Evolutionary conservation across 805 yeast genomes (phyloP).

Genomic region (Wickerhamomyces mucosus): DNA sequence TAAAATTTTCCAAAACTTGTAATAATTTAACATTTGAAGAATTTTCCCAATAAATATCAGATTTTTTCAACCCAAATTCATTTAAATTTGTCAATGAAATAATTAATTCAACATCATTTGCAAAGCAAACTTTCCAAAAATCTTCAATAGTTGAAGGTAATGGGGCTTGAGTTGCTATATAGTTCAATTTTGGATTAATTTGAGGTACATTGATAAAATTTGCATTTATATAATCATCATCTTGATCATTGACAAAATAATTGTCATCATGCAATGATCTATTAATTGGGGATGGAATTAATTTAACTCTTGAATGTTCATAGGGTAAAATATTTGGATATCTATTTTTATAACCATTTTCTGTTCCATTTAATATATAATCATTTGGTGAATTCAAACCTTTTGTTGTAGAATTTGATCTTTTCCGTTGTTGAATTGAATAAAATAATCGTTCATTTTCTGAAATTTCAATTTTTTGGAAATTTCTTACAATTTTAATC

Average conservation of each 20-base stretch:
- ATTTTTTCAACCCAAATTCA: constrained; percentile 75
- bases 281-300: constrained; percentile 24
- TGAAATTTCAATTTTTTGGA: neutral
- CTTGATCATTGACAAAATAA: too few relatives aligned
- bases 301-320: constrained; percentile 38
- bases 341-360: constrained; percentile 65
- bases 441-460: neutral
- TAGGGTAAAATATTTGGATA: constrained; percentile 76
- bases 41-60: constrained; percentile 78
- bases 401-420: neutral
- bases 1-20: constrained; percentile 12
- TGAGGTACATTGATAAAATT: constrained; percentile 42
- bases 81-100: constrained; percentile 66
- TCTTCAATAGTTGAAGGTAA: constrained; percentile 62
- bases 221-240: constrained; percentile 36
- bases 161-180: constrained; percentile 92
- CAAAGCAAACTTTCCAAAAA: constrained; percentile 72
- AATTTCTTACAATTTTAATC: neutral
- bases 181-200: constrained; percentile 26
- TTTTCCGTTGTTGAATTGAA: neutral
- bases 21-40: constrained; percentile 24
- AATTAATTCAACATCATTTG: constrained; percentile 55
- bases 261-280: too few relatives aligned
- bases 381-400: neutral
- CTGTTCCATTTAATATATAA: constrained; percentile 34